phyloP scores from a whole-genome alignment of 1,284 basidiomycete species.

The Kwoniella shivajii region DNA sequence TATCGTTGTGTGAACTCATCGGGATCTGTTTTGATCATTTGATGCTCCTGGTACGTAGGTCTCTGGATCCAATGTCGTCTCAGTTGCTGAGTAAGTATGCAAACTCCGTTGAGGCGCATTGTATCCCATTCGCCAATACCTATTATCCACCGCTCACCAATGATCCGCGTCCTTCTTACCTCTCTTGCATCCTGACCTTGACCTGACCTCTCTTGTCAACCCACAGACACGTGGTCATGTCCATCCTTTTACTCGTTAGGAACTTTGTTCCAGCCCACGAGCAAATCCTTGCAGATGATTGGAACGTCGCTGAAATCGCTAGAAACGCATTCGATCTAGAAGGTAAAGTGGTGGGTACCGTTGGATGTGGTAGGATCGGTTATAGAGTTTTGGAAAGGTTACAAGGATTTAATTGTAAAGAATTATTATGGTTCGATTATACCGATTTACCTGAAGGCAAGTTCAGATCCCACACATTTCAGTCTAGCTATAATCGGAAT shows the following conservation, averaged over 20 bases:
- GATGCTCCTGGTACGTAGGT: conserved; percentile 56
- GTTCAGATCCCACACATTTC: conserved; percentile 1
- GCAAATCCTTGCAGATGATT: conserved; percentile 82
- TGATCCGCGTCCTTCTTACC: not conserved
- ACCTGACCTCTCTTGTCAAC: not conserved
- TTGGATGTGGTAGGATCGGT: conserved; percentile 83
- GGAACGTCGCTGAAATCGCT: conserved; percentile 80
- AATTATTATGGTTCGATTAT: conserved; percentile 93
- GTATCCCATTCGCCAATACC: not conserved
- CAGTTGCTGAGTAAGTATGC: conserved; percentile 72
- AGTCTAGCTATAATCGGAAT: no score
- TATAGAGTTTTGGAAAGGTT: conserved; percentile 88
- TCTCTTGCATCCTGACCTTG: not conserved
- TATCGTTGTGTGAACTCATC: not conserved
- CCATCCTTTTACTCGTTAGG: conserved; percentile 76
- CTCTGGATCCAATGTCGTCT: conserved; percentile 81
- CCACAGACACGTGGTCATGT: conserved; percentile 71
- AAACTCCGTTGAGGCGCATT: no score
- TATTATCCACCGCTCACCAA: not conserved
- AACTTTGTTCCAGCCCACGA: conserved; percentile 68
- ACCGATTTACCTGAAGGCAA: conserved; percentile 70
- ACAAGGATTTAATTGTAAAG: conserved; percentile 83
- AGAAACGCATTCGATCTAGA: conserved; percentile 85
- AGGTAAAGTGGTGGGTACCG: conserved; percentile 85
- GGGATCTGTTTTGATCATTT: not conserved